These are phyloP conservation scores for Didymella lethalis DNA, from an alignment of 2,329 filamentous ascomycete genomes.

Conservation along the genomic window DNA sequence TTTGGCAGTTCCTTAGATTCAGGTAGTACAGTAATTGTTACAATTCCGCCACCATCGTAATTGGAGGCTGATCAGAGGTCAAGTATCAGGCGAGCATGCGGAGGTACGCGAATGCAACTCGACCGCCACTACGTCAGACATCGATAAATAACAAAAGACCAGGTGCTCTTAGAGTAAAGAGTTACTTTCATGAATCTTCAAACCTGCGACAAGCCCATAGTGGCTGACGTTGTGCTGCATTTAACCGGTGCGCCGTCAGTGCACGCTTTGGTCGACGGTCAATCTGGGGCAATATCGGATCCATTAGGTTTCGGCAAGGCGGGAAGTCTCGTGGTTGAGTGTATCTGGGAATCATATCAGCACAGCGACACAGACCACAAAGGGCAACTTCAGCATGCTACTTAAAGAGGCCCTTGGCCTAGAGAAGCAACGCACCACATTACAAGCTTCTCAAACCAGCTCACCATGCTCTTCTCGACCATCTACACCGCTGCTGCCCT, in stretches of 20 bases:
- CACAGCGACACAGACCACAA: not conserved
- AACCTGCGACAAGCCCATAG: slow-evolving; percentile 16
- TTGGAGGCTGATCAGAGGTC: not conserved
- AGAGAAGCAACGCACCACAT: slow-evolving; percentile 1
- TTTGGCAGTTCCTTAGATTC: not conserved
- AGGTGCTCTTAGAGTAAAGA: not conserved
- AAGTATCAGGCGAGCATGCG: not conserved
- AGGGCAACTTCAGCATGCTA: slow-evolving; percentile 1
- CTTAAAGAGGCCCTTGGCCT: slow-evolving; percentile 5
- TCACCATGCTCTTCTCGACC: slow-evolving; percentile 50
- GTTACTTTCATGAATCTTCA: not conserved
- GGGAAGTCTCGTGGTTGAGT: slow-evolving; percentile 9
- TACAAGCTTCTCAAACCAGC: slow-evolving; percentile 14
- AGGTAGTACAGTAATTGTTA: not conserved
- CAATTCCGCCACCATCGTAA: not conserved
- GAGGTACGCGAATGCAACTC: not conserved
- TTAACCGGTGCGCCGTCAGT: slow-evolving; percentile 13
- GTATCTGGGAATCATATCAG: not conserved
- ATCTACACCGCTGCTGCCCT: slow-evolving; percentile 45
- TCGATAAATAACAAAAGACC: not conserved
- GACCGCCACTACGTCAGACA: not conserved
- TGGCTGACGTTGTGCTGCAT: slow-evolving; percentile 12
- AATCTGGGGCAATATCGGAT: slow-evolving; percentile 17
- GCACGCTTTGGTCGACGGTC: not conserved
- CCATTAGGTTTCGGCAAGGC: slow-evolving; percentile 12